These are phyloP conservation scores for Candida pseudofarinosa DNA, from an alignment of 805 yeast species.

Conservation along the genomic window DNA sequence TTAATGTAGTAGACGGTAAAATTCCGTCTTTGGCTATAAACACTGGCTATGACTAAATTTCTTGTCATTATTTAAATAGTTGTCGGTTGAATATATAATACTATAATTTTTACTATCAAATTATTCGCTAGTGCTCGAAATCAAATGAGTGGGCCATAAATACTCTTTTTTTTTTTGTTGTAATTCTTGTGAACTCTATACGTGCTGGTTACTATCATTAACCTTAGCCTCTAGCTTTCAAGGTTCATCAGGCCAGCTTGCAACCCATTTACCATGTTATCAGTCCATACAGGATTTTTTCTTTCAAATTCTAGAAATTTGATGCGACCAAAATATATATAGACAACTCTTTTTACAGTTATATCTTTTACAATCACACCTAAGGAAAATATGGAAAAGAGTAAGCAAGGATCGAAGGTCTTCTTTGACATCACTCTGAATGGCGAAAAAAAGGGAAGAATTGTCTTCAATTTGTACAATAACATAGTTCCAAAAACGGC, in stretches of 20 bases:
- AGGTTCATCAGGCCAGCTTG: neutral
- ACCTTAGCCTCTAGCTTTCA: too few relatives aligned
- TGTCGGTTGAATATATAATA: neutral
- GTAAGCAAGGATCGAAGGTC: conserved; percentile 43
- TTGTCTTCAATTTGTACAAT: conserved; percentile 67
- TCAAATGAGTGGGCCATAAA: too few relatives aligned
- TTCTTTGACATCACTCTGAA: conserved; percentile 79
- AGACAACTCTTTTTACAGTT: neutral
- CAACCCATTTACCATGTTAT: neutral
- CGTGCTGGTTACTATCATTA: too few relatives aligned
- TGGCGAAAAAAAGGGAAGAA: conserved; percentile 65
- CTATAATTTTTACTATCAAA: neutral
- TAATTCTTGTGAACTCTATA: too few relatives aligned
- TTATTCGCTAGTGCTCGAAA: too few relatives aligned
- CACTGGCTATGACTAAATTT: neutral
- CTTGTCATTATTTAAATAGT: neutral
- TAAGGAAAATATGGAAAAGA: conserved; percentile 2
- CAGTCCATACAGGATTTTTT: conserved; percentile 4
- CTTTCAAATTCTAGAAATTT: conserved; percentile 6
- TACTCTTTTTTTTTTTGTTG: too few relatives aligned
- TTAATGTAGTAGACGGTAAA: neutral
- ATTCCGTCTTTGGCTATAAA: neutral
- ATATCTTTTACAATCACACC: too few relatives aligned
- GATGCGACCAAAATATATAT: neutral
- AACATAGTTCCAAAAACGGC: conserved; percentile 85